Base-by-base conservation (phyloP, 108 stramenopile species). In the Skeletonema menzelii region DNA sequence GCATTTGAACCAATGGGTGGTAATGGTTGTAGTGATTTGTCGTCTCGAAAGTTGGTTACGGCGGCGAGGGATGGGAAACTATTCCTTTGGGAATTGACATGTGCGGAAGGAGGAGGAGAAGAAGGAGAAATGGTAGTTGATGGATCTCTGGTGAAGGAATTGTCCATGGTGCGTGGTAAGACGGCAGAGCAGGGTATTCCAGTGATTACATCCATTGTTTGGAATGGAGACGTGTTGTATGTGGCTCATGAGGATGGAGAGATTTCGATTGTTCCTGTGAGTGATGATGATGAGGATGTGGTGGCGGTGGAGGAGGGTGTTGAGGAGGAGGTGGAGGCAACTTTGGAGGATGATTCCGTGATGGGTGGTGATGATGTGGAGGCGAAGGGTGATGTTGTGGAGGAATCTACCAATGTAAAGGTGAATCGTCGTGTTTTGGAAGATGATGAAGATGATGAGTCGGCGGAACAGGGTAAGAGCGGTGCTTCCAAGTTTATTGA, bases 51-150 rank as follows among this genome's bases (percentile, higher is more conserved):
- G 27, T 37, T 88, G 55, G 71, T 90, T 37, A 84, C 90, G 27
- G 76, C 74, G 26, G 90, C 88, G 47, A 79, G 86, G 7, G 90
- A 94, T 60, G 86, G 84, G 0, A 76, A 73, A 49, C 27, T 90
- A 2, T 57, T 85, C 28, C 63, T 91, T 0, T 93, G 92, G 92
- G 65, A 86, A 53, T 49, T 85, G 75, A 63, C 56, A 12, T n/a
- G 58, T 15, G 55, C 17, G 3, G 31, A 14, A 13, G 38, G 35
- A 13, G 53, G 22, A 13, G 46, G 7, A 4, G 26, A 20, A 27
- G 65, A 24, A 22, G 20, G 17, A 7, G 55, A 30, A n/a, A 65
- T 69, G 56, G 67, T 73, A n/a, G 65, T 75, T 27, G 82, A 73
- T 24, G 66, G 68, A 32, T 24, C 49, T 2, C 24, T 34, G 49